These are phyloP conservation scores for Brassica balearica DNA, from an alignment of 441 rosid genomes.

Conservation along the genomic window DNA sequence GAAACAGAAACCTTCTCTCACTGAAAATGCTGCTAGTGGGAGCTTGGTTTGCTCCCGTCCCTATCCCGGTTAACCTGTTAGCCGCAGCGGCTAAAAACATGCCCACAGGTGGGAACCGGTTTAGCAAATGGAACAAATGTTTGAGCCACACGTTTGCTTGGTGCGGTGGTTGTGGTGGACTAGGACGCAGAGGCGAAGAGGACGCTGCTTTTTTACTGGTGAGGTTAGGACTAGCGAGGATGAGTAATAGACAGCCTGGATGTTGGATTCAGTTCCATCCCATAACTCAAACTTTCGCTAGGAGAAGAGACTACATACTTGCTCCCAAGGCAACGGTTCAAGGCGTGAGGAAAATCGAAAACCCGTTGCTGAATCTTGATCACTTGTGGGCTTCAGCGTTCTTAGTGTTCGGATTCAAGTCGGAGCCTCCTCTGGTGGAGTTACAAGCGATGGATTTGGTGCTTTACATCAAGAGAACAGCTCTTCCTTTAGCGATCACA, in stretches of 20 bases:
- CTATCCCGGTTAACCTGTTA: constrained; percentile 64
- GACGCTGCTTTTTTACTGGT: constrained; percentile 77
- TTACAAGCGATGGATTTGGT: constrained; percentile 81
- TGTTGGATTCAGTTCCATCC: constrained; percentile 88
- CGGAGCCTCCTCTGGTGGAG: constrained; percentile 81
- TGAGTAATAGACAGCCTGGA: constrained; percentile 63
- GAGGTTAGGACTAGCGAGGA: constrained; percentile 75
- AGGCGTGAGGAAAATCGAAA: constrained; percentile 64
- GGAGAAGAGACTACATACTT: constrained; percentile 60
- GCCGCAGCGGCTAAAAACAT: constrained; percentile 71
- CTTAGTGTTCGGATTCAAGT: constrained; percentile 89
- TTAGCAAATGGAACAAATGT: constrained; percentile 70
- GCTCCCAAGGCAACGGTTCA: constrained; percentile 78
- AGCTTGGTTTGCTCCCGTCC: constrained; percentile 90
- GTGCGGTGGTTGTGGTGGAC: constrained; percentile 71
- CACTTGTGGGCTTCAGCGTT: constrained; percentile 94
- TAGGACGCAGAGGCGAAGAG: constrained; percentile 79
- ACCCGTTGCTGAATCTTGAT: constrained; percentile 60
- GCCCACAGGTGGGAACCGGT: constrained; percentile 58
- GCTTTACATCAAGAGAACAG: constrained; percentile 80
- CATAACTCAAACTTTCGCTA: constrained; percentile 67
- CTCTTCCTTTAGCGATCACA: constrained; percentile 82
- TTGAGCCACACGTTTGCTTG: constrained; percentile 60
- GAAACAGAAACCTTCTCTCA: constrained; percentile 67
- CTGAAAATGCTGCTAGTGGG: constrained; percentile 83